A percentile compares a stretch with the other conserved stretches of the same genome.
These are phyloP conservation scores for Vitis rupestris DNA, from an alignment of 164 flowering plant species.

Conservation along the genomic window DNA sequence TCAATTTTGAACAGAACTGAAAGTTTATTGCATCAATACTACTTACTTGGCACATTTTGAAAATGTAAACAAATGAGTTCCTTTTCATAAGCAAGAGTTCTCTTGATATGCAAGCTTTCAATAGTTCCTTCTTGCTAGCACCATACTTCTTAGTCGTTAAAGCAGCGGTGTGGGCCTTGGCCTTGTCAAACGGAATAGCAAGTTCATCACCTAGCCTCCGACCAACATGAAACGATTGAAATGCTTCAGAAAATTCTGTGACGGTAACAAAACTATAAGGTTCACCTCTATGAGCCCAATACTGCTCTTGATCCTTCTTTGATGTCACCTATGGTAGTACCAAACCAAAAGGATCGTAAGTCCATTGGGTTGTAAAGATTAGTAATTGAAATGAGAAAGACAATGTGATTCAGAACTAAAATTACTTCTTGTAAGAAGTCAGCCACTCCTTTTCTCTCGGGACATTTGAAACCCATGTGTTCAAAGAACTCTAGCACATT, in stretches of 20 bases:
- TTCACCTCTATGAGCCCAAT: conserved; percentile 47
- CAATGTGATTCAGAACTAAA: not conserved
- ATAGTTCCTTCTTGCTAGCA: conserved; percentile 48
- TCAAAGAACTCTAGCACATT: conserved; percentile 56
- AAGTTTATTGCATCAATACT: not conserved
- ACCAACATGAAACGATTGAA: conserved; percentile 62
- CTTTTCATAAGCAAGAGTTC: conserved; percentile 73
- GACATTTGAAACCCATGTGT: conserved; percentile 53
- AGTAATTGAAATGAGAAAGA: not conserved
- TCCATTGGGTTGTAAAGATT: not conserved
- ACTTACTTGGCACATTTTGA: conserved; percentile 54
- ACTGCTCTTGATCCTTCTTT: conserved; percentile 74
- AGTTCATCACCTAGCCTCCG: conserved; percentile 44
- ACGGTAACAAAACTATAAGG: conserved; percentile 50
- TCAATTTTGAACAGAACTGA: not conserved
- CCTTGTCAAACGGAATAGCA: conserved; percentile 55
- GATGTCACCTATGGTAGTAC: conserved; percentile 56
- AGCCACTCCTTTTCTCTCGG: conserved; percentile 62
- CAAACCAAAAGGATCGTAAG: not conserved
- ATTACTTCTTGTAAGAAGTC: conserved; percentile 63
- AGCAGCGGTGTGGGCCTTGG: conserved; percentile 61
- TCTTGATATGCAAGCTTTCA: conserved; percentile 59
- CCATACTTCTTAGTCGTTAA: conserved; percentile 56
- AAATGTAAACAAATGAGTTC: conserved; percentile 58
- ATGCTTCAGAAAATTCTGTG: conserved; percentile 58